Evolutionary conservation across 441 rosid genomes (phyloP).

Genomic region (Theobroma grandiflorum): DNA sequence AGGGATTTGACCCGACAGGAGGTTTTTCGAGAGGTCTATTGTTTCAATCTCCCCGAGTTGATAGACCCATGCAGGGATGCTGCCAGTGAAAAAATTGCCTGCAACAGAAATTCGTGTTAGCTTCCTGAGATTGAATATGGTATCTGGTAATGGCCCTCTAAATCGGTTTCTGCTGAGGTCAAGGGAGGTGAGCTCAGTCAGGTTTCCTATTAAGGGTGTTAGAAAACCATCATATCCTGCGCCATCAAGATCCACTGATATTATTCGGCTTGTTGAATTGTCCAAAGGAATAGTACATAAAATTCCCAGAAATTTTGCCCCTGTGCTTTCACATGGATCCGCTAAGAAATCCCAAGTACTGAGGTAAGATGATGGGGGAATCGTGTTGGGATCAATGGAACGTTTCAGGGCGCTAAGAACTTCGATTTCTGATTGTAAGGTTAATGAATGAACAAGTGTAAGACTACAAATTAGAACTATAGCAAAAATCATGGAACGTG

Average conservation of each 20-base stretch:
- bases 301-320: conserved; percentile 54
- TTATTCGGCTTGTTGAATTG: conserved; percentile 48
- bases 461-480: neutral
- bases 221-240: conserved; percentile 65
- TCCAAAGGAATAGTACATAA: conserved; percentile 52
- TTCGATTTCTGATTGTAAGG: conserved; percentile 43
- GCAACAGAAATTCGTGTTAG: conserved; percentile 47
- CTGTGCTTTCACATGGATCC: conserved; percentile 62
- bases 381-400: conserved; percentile 55
- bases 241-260: conserved; percentile 54
- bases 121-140: conserved; percentile 50
- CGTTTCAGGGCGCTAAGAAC: conserved; percentile 46
- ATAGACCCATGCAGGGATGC: conserved; percentile 43
- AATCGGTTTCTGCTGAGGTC: conserved; percentile 51
- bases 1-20: conserved; percentile 54
- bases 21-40: conserved; percentile 57
- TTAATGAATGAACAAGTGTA: conserved; percentile 26
- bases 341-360: conserved; percentile 56
- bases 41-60: conserved; percentile 42
- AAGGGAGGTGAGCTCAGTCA: conserved; percentile 59
- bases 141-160: conserved; percentile 62
- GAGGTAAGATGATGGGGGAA: conserved; percentile 51
- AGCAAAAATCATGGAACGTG: conserved; percentile 1
- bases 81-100: conserved; percentile 57
- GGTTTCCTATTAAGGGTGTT: conserved; percentile 49